phyloP scores from a whole-genome alignment of 306 rosid species.

The Senna tora region DNA sequence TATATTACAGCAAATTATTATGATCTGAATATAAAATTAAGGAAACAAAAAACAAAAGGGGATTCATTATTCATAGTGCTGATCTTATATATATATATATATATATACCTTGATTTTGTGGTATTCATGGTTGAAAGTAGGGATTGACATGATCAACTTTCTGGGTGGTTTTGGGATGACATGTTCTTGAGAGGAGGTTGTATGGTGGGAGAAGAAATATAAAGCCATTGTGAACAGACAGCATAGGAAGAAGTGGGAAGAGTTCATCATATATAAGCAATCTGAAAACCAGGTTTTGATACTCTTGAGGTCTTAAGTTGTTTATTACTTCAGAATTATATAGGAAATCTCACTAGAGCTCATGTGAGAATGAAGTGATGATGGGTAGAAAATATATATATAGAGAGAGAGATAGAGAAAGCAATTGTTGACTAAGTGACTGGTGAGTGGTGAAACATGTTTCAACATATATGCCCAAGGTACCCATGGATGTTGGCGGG shows the following conservation, averaged over 20 bases:
- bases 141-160: constrained; percentile 50
- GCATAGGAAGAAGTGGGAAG: constrained; percentile 50
- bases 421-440: constrained; percentile 70
- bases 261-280: constrained; percentile 46
- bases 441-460: constrained; percentile 66
- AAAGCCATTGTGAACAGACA: constrained; percentile 53
- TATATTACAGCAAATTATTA: constrained; percentile 16
- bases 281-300: constrained; percentile 38
- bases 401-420: constrained; percentile 34
- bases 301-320: constrained; percentile 35
- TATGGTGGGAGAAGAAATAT: constrained; percentile 52
- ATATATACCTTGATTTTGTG: constrained; percentile 54
- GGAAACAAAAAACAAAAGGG: too few species aligned
- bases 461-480: constrained; percentile 60
- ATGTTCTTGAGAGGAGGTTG: constrained; percentile 42
- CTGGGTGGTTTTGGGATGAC: constrained; percentile 37
- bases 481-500: constrained; percentile 48
- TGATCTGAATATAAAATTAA: not conserved
- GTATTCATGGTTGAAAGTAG: constrained; percentile 28
- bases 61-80: too few species aligned
- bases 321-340: constrained; percentile 48
- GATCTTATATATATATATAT: too few species aligned
- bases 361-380: constrained; percentile 42
- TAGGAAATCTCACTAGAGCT: constrained; percentile 49
- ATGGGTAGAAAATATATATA: too few species aligned